These are phyloP conservation scores for Glycine tomentella DNA, from an alignment of 306 rosid species.

Conservation along the genomic window DNA sequence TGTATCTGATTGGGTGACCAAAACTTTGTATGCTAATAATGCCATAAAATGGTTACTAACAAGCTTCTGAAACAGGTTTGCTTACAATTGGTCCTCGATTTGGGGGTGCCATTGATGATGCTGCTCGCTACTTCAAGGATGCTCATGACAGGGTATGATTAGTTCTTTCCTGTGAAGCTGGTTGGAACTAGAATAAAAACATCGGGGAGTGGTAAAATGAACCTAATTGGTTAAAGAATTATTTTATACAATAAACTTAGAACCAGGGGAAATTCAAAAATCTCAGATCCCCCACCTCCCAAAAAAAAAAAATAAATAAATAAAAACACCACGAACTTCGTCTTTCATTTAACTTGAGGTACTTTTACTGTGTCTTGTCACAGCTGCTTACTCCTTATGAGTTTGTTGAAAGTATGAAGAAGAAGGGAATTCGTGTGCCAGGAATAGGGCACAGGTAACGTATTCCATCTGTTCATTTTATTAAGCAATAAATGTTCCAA, in stretches of 20 bases:
- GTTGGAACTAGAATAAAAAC: conserved; percentile 16
- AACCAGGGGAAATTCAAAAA: conserved; percentile 10
- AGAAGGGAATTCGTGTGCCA: conserved; percentile 98
- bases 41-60: conserved; percentile 44
- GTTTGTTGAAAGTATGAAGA: conserved; percentile 94
- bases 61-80: conserved; percentile 77
- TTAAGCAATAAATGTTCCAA: background rate
- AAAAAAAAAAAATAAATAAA: no score
- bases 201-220: background rate
- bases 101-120: conserved; percentile 99
- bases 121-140: conserved; percentile 99
- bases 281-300: background rate
- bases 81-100: conserved; percentile 99
- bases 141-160: conserved; percentile 85
- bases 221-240: background rate
- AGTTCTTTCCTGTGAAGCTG: conserved; percentile 31
- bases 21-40: conserved; percentile 16
- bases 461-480: conserved; percentile 16
- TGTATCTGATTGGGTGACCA: conserved; percentile 24
- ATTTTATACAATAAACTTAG: conserved; percentile 1
- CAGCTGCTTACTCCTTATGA: conserved; percentile 90
- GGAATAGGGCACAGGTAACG: conserved; percentile 98
- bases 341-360: conserved; percentile 39
- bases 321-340: background rate
- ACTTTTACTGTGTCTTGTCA: conserved; percentile 36